Percentiles rank a stretch among this genome's conserved stretches.
phyloP scores from a whole-genome alignment of 2,329 filamentous ascomycete genomes.

The Talaromyces verruculosus region DNA sequence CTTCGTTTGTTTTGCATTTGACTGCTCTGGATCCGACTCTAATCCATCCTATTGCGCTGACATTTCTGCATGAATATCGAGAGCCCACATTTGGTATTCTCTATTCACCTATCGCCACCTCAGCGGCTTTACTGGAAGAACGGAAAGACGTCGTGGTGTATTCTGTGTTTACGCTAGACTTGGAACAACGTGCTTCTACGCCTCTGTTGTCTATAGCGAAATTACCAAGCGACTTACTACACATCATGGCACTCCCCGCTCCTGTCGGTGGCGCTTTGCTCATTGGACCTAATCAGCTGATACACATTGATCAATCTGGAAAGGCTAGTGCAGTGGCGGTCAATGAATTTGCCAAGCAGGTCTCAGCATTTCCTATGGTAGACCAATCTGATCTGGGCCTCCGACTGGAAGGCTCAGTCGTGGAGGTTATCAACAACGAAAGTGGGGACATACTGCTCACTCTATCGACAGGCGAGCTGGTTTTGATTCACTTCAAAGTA shows the following conservation, averaged over 20 bases:
- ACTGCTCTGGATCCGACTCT: conserved; percentile 84
- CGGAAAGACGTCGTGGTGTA: conserved; percentile 85
- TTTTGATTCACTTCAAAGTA: conserved; percentile 76
- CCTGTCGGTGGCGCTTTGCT: conserved; percentile 88
- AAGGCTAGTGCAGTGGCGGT: conserved; percentile 91
- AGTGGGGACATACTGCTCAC: conserved; percentile 83
- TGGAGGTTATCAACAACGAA: conserved; percentile 74
- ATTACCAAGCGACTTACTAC: conserved; percentile 82
- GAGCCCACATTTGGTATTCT: conserved; percentile 96
- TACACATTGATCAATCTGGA: conserved; percentile 94
- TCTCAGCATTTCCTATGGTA: conserved; percentile 77
- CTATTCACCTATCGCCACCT: conserved; percentile 71
- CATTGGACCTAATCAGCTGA: conserved; percentile 82
- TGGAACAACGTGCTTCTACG: conserved; percentile 90
- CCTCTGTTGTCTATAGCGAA: conserved; percentile 82
- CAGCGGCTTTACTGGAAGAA: conserved; percentile 69
- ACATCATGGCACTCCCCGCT: conserved; percentile 76
- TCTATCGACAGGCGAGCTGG: conserved; percentile 71
- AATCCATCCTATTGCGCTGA: conserved; percentile 84
- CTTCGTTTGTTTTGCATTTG: conserved; percentile 90
- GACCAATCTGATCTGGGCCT: conserved; percentile 82
- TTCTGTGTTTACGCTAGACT: conserved; percentile 90
- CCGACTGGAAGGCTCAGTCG: conserved; percentile 74
- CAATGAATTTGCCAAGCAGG: conserved; percentile 81
- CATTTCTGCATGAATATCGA: conserved; percentile 93